Evolutionary conservation across 2,329 filamentous ascomycete genomes (phyloP).

Genomic region (Cladosporium sphaerospermum): DNA sequence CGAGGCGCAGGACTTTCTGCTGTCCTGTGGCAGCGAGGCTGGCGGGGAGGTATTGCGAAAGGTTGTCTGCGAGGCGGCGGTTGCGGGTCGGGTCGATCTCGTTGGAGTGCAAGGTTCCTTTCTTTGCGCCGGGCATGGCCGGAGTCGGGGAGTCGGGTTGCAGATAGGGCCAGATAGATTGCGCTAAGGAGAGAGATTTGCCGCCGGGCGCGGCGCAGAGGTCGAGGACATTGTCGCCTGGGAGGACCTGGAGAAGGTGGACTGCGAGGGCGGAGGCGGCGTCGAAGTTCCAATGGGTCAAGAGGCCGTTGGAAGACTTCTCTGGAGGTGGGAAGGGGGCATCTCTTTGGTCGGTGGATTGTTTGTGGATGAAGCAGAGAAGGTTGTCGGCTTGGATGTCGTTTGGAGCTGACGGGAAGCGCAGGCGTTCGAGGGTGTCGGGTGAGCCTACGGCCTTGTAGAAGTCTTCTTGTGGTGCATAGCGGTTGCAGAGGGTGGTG

Average conservation of each 20-base stretch:
- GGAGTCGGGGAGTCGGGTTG: conserved; percentile 14
- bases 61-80: conserved; percentile 27
- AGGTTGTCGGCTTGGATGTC: conserved; percentile 11
- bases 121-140: conserved; percentile 6
- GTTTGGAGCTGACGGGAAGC: background rate
- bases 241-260: conserved; percentile 29
- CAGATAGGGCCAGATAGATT: conserved; percentile 26
- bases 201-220: conserved; percentile 37
- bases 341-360: background rate
- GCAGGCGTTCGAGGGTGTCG: background rate
- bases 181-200: conserved; percentile 31
- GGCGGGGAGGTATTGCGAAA: conserved; percentile 21
- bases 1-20: conserved; percentile 20
- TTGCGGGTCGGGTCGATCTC: conserved; percentile 30
- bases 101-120: conserved; percentile 34
- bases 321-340: conserved; percentile 21
- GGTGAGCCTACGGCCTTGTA: conserved; percentile 1
- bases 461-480: conserved; percentile 16
- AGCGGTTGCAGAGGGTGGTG: conserved; percentile 25
- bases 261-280: conserved; percentile 32
- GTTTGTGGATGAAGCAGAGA: background rate
- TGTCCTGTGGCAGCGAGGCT: conserved; percentile 10
- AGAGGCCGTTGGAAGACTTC: conserved; percentile 12
- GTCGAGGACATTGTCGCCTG: conserved; percentile 35
- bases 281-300: conserved; percentile 29